These are phyloP conservation scores for Plantago elongata DNA, from an alignment of 257 asterid species.

Conservation along the genomic window DNA sequence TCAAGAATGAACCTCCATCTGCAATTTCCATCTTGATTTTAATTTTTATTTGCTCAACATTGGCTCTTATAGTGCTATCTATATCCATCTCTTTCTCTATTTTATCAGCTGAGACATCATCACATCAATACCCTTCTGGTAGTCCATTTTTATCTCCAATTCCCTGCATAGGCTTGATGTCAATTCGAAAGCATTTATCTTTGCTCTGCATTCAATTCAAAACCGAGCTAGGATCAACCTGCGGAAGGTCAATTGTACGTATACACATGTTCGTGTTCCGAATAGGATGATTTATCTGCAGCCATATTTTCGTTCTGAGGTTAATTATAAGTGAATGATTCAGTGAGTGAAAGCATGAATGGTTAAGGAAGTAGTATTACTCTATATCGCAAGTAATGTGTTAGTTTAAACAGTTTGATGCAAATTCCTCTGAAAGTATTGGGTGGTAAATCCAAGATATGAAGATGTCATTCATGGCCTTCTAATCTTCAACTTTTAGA, in stretches of 20 bases:
- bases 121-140: constrained; percentile 10
- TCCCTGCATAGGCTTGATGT: constrained; percentile 41
- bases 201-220: constrained; percentile 44
- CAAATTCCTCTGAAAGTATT: too few species aligned
- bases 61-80: constrained; percentile 18
- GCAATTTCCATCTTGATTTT: constrained; percentile 29
- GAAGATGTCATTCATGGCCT: too few species aligned
- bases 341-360: too few species aligned
- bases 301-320: background rate
- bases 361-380: too few species aligned
- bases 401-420: too few species aligned
- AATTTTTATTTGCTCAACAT: constrained; percentile 34
- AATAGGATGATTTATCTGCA: constrained; percentile 29
- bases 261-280: constrained; percentile 17
- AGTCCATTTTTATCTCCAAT: constrained; percentile 31
- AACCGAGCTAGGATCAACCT: background rate
- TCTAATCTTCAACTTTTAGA: too few species aligned
- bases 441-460: too few species aligned
- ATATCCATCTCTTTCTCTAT: constrained; percentile 37
- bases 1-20: constrained; percentile 51
- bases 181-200: constrained; percentile 35
- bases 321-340: background rate
- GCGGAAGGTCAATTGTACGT: constrained; percentile 18
- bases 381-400: too few species aligned
- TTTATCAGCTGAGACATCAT: constrained; percentile 33